Evolutionary conservation across 441 rosid genomes (phyloP), one percentile per base, ranked within the genome.

Genomic region (Syzygium syzygioides): DNA sequence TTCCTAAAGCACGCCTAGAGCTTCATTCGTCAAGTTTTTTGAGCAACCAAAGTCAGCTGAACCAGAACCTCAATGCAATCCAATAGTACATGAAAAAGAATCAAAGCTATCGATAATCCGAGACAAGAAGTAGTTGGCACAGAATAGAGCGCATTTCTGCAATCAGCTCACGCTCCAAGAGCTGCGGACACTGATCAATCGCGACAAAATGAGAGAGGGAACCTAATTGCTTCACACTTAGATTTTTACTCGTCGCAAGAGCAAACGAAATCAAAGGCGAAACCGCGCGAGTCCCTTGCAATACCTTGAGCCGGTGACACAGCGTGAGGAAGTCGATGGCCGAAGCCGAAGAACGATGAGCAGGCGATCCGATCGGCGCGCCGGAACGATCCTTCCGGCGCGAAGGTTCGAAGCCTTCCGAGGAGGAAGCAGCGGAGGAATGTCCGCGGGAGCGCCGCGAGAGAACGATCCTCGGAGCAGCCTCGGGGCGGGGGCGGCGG

Each of bases 241-340:
- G 52, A 41, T 71, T 71, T 37, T 7, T 12, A 11, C 80, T 11
- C 28, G 80, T 20, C 28, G 52, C 17, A 45, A 23, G 80, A 71
- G 50, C 50, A 55, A 28, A 48, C 79, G 57, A 48, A 34, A 86
- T 68, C 45, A 62, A 79, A 55, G 76, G 60, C 56, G 34, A 55
- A 52, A 52, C 23, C 86, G 50, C 55, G 50, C 32, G 45, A 18
- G 14, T 19, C n/a, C 41, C 19, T 9, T 53, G 86, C 79, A n/a
- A n/a, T 87, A 94, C 96, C 96, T 95, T 95, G 85, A 95, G 94
- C 41, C 94, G 88, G 91, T 94, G 92, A 53, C 95, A 95, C 91
- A 95, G 87, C 54, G 96, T 95, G 90, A 95, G 94, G 87, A 95
- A 95, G 93, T 94, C 96, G 88, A 95, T 93, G 25, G 94, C 92